Evolutionary conservation across 2,329 filamentous ascomycete genomes (phyloP), one percentile per base, ranked within the genome.

Genomic region (Apiospora rasikravindrae): DNA sequence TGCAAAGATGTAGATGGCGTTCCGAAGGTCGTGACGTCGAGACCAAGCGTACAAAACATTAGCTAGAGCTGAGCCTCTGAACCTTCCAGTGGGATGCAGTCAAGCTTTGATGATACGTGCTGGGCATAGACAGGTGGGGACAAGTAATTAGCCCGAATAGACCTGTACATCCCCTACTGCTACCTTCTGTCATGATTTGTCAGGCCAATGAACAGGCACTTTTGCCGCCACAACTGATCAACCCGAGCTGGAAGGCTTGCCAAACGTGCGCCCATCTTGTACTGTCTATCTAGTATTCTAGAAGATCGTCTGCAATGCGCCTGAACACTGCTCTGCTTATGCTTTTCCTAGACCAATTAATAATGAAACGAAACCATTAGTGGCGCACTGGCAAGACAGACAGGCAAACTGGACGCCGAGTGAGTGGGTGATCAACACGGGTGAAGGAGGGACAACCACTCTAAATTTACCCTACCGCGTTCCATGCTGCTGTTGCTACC

Each of bases 1-100:
- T 37, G 53, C 33, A 40, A 40, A 64, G 22, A 13, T 29, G 29
- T 37, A 22, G 57, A 64, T 64, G 33, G 57, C 22, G 57, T 8
- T 37, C 13, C 40, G 22, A 49, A 22, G 51, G 51, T 26, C 69
- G 69, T 66, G 57, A 61, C 67, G 70, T 71, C 70, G 70, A 22
- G 33, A n/a, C 57, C 57, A 22, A 40, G 22, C 10, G 57, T 14
- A 64, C 29, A 19, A 37, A 19, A 64, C 29, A 64, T 40, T 13
- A 64, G 57, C 57, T 37, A 61, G 29, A 64, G 33, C 33, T 64
- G 57, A 64, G 57, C 57, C 33, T 64, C 57, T n/a, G 37, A 37
- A 61, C 53, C 19, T 61, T 22, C 33, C 53, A 61, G 53, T 29
- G 33, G 53, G 16, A 33, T 29, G 19, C 29, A 61, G 53, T 61